A percentile compares a stretch with the other conserved stretches of the same genome.
Evolutionary conservation across 73 alveolate genomes (phyloP).

Genomic region (Paramecium octaurelia): DNA sequence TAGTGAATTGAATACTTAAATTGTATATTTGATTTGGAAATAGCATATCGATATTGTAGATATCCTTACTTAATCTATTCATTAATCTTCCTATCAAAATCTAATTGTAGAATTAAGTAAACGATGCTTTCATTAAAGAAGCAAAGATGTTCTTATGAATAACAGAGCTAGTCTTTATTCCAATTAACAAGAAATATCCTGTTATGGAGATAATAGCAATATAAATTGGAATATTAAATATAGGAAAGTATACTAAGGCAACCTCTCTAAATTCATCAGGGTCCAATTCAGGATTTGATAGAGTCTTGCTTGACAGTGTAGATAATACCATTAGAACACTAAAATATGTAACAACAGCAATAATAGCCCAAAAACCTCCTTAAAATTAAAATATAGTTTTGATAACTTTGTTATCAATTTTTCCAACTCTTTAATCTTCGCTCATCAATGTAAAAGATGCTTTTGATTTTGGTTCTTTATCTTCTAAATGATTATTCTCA

Average conservation of each 20-base stretch:
- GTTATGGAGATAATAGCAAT: neutral
- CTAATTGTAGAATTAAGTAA: conserved; percentile 34
- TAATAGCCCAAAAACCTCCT: neutral
- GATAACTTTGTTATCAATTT: neutral
- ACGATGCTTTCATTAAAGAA: conserved; percentile 25
- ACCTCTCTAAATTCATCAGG: neutral
- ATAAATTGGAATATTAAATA: neutral
- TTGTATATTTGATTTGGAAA: neutral
- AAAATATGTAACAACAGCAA: neutral
- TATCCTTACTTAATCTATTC: conserved; percentile 56
- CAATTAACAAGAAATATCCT: neutral
- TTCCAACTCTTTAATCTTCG: neutral
- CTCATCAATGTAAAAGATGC: neutral
- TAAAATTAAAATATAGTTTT: neutral
- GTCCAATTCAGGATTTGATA: neutral
- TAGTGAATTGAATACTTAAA: neutral
- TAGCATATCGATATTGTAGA: conserved; percentile 10
- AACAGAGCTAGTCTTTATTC: neutral
- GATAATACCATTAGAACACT: neutral
- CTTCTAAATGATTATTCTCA: neutral
- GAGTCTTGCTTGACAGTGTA: neutral
- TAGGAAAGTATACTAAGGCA: neutral
- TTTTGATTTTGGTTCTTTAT: neutral
- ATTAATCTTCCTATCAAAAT: conserved; percentile 33
- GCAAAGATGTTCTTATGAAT: neutral